phyloP scores from a whole-genome alignment of 495 filamentous ascomycete genomes.

The Annulohypoxylon stygium region DNA sequence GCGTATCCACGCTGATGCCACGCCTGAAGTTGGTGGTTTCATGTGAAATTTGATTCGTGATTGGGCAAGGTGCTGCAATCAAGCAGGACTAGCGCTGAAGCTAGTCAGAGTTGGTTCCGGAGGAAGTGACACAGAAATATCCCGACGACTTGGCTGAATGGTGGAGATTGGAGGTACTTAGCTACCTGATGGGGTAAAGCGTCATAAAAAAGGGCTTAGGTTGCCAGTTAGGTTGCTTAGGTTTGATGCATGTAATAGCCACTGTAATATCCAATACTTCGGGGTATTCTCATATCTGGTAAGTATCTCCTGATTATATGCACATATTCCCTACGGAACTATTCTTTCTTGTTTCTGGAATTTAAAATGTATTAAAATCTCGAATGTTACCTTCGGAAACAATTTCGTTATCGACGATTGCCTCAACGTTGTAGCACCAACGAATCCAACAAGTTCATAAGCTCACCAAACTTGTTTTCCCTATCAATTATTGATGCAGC shows the following conservation, averaged over 20 bases:
- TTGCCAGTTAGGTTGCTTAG: neutral
- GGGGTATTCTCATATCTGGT: slow-evolving; percentile 4
- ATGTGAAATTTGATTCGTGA: slow-evolving; percentile 42
- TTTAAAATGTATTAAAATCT: neutral
- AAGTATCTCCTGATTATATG: slow-evolving; percentile 12
- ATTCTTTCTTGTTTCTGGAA: neutral
- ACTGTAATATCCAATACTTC: slow-evolving; percentile 17
- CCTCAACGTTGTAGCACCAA: slow-evolving; percentile 1
- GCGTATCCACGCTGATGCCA: slow-evolving; percentile 28
- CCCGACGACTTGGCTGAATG: slow-evolving; percentile 39
- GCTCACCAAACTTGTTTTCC: neutral
- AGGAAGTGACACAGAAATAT: slow-evolving; percentile 45
- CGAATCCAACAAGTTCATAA: neutral
- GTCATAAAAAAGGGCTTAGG: slow-evolving; percentile 15
- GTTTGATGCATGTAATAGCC: slow-evolving; percentile 13
- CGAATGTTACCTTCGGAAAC: slow-evolving; percentile 9
- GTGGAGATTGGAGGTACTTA: slow-evolving; percentile 18
- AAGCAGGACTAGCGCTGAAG: slow-evolving; percentile 28
- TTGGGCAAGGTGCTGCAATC: slow-evolving; percentile 31
- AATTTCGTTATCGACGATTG: slow-evolving; percentile 12
- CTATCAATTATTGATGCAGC: too few species aligned
- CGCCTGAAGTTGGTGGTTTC: slow-evolving; percentile 41
- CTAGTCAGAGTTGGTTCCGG: slow-evolving; percentile 36
- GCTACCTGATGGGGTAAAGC: slow-evolving; percentile 19
- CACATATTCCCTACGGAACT: neutral